Evolutionary conservation across 2,329 filamentous ascomycete species (phyloP).

Genomic region (Diaporthe citrichinensis): DNA sequence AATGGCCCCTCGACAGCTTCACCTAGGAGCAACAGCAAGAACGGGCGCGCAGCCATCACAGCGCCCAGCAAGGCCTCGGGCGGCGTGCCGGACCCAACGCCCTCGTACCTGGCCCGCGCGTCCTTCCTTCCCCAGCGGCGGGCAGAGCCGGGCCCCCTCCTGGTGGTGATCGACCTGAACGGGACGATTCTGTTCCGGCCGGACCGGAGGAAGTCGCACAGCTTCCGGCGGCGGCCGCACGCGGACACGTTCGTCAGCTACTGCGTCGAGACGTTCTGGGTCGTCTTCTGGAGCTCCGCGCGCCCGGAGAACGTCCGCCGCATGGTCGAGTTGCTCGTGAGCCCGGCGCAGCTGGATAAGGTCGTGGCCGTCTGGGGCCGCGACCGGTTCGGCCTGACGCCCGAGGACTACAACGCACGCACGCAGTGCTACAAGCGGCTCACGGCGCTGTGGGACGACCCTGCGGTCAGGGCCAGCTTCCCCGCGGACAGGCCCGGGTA

Average conservation of each 20-base stretch:
- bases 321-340: conserved; percentile 78
- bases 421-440: conserved; percentile 94
- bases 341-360: conserved; percentile 61
- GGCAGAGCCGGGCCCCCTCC: conserved; percentile 70
- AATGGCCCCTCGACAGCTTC: conserved; percentile 18
- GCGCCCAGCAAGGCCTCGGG: conserved; percentile 61
- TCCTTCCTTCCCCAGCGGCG: conserved; percentile 58
- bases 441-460: conserved; percentile 76
- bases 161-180: conserved; percentile 93
- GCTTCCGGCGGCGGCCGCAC: conserved; percentile 77
- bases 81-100: conserved; percentile 72
- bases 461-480: conserved; percentile 58
- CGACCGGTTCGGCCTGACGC: conserved; percentile 78
- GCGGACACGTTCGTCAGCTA: conserved; percentile 79
- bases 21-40: not conserved
- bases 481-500: conserved; percentile 52
- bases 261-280: conserved; percentile 79
- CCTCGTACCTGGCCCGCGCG: conserved; percentile 72
- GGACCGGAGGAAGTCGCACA: conserved; percentile 60
- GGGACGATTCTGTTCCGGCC: conserved; percentile 87
- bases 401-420: conserved; percentile 74
- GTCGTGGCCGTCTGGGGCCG: conserved; percentile 84
- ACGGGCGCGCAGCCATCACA: conserved; percentile 45
- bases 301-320: conserved; percentile 77
- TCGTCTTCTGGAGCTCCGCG: conserved; percentile 94